Evolutionary conservation across 495 filamentous ascomycete genomes (phyloP), one percentile per base, ranked within the genome.

Genomic region (Patellaria atrata): DNA sequence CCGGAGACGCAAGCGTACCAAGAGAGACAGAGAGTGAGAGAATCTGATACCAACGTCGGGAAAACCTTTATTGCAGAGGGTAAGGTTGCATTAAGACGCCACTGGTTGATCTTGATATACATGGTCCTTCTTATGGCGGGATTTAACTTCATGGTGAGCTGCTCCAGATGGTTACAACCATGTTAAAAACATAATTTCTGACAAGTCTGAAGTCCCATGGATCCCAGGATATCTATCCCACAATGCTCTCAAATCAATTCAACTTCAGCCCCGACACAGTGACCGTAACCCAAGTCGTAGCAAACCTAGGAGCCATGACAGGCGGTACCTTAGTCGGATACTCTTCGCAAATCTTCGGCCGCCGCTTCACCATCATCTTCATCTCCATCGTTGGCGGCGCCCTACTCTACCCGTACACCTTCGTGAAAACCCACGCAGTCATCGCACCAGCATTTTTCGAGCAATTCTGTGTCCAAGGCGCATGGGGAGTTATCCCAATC

Each of bases 391-490:
- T 86, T 27, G 82, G 82, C 28, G 82, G 77, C 14, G 79, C 79
- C 1, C 57, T 89, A 3, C 62, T 92, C 10, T 87, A 87, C 52
- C 82, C 82, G 0, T 89, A 89, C 61, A 75, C 72, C 1, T 86
- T 82, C 45, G 65, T 75, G n/a, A 52, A 56, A 0, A 64, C 54
- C 49, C 55, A 68, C 6, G 47, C 50, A 3, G 63, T 89, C 47
- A 85, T 84, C 31, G 82, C 82, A 0, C 73, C 78, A 0, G 83
- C 82, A n/a, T 92, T 85, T 58, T 89, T 89, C 52, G 77, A 87
- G 58, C 82, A 89, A 53, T 87, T 92, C 57, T 83, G 77, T 54
- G 81, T 92, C 3, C 81, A 87, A 21, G 48, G 48, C 31, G 45
- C 42, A 4, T 52, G 48, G 48, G 48, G 48, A 26, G 45, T 46